Base-by-base conservation (phyloP, 805 yeast genomes). In the Lachancea sp. region DNA sequence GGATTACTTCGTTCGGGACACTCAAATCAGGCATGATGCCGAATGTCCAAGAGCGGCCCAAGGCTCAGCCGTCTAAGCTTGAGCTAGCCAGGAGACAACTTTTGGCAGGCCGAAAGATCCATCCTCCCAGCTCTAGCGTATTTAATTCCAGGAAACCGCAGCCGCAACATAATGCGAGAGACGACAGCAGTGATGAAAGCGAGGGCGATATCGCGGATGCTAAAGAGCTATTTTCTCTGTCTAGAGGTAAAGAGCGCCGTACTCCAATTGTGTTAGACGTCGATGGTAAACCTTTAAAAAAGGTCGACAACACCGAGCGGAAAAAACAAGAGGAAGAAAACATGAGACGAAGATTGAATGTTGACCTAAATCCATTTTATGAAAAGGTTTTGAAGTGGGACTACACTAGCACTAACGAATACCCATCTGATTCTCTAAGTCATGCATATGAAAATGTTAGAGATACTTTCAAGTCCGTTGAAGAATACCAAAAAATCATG, bases 281-380 rank as follows among this genome's bases (percentile, higher is more conserved):
- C 6, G 53, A 68, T 40, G 78, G 77, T 0, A 62, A 56, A 26
- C 41, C 42, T 5, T 48, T 59, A 5, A 63, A 58, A 26, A 68
- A 62, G 37, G 54, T 68, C 21, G 64, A 64, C 15, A 61, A 62
- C 8, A 63, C 72, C 12, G 67, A 68, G 23, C 58, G 62, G 17
- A 70, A 65, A 37, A 77, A 76, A 50, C 60, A 66, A 25, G 90
- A 80, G 29, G 89, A 83, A 56, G 82, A 82, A 45, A 67, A 79
- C 40, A 85, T 87, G 89, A 74, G 94, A 48, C 67, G 74, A 48
- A 72, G 97, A 48, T 66, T 90, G 40, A 79, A 82, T 53, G 88
- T 88, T 9, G 85, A 82, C 52, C 62, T 87, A 56, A 78, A 75
- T 43, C 88, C 94, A 2, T 67, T 94, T 5, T 87, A 90, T 56